phyloP scores from a whole-genome alignment of 176 grass and related monocot species.

The Oryza meyeriana region DNA sequence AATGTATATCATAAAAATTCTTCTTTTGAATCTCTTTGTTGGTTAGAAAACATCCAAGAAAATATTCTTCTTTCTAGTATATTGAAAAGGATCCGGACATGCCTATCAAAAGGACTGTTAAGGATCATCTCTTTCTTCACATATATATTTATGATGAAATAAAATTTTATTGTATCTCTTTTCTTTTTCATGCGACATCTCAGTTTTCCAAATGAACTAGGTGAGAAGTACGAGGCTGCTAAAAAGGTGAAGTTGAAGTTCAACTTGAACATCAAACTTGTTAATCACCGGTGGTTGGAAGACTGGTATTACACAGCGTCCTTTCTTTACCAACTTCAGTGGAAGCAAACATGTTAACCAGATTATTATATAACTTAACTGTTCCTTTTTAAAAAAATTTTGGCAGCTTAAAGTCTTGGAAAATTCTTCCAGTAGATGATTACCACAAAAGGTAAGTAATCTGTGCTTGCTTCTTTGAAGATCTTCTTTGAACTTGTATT shows the following conservation, averaged over 20 bases:
- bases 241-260: constrained; percentile 39
- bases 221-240: constrained; percentile 85
- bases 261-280: constrained; percentile 56
- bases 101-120: neutral
- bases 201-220: constrained; percentile 41
- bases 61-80: neutral
- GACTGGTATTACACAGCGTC: constrained; percentile 55
- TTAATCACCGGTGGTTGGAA: constrained; percentile 85
- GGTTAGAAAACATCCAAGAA: neutral
- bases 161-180: constrained; percentile 5
- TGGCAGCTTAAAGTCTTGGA: constrained; percentile 78
- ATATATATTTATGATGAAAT: neutral
- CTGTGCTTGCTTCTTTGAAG: constrained; percentile 1
- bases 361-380: constrained; percentile 6
- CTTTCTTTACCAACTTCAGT: constrained; percentile 23
- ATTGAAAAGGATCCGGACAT: constrained; percentile 1
- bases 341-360: neutral
- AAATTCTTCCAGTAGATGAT: constrained; percentile 66
- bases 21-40: neutral
- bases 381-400: constrained; percentile 6
- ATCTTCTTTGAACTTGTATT: neutral
- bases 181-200: constrained; percentile 11
- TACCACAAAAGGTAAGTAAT: constrained; percentile 67
- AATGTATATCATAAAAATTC: neutral
- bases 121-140: neutral